Percentiles rank a stretch among this genome's conserved stretches.
Conservation (phyloP, 192 early-diverging fungal species). For the Gigaspora rosea region DNA sequence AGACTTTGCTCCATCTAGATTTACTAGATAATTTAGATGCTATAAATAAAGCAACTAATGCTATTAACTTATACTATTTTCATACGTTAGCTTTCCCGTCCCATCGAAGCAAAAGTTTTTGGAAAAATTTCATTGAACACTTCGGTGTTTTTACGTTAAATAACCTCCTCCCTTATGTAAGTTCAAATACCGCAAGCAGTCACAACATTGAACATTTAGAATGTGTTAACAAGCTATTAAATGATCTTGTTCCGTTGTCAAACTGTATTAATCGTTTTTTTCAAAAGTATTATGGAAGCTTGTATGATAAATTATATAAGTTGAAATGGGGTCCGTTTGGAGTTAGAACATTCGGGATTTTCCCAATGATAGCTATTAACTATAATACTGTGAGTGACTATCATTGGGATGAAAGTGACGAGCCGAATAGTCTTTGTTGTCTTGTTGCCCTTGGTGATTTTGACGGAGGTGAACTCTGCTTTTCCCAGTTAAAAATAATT, state of each 20-base stretch:
- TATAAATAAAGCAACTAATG: conserved; percentile 1
- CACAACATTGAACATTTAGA: neutral
- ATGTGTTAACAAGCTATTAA: neutral
- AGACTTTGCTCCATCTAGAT: neutral
- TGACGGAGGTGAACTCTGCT: conserved; percentile 24
- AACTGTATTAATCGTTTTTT: neutral
- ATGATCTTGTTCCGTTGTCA: neutral
- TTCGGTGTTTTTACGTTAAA: neutral
- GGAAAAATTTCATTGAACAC: conserved; percentile 5
- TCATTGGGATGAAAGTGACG: conserved; percentile 13
- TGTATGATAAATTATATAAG: conserved; percentile 3
- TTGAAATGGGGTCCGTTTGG: neutral
- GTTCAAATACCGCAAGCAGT: neutral
- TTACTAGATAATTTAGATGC: neutral
- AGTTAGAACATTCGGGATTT: neutral
- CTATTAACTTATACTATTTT: conserved; percentile 7
- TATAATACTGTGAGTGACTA: conserved; percentile 22
- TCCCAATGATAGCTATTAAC: conserved; percentile 20
- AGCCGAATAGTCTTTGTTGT: conserved; percentile 14
- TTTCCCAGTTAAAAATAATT: conserved; percentile 11
- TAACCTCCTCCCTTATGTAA: neutral
- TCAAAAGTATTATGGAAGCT: neutral
- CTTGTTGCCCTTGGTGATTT: neutral
- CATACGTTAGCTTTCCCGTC: neutral
- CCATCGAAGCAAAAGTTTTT: neutral